Evolutionary conservation across 192 early-diverging fungal species (phyloP).

Genomic region (Backusella luteola): DNA sequence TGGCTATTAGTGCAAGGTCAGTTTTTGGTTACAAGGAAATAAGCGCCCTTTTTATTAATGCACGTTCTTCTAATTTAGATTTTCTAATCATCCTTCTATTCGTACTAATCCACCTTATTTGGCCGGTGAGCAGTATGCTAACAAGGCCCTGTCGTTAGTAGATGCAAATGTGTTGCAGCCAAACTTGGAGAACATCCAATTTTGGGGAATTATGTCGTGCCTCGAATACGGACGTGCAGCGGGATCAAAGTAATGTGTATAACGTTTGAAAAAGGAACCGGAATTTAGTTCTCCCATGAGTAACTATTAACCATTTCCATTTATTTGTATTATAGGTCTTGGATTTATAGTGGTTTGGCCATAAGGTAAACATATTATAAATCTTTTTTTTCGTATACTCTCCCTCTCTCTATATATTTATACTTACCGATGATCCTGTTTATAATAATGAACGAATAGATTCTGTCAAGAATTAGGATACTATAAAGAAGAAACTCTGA

Average conservation of each 20-base stretch:
- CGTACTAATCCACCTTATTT: conserved; percentile 43
- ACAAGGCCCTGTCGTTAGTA: conserved; percentile 37
- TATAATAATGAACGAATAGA: neutral
- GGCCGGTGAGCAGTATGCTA: conserved; percentile 48
- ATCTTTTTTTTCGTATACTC: neutral
- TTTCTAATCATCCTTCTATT: conserved; percentile 43
- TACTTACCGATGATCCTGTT: neutral
- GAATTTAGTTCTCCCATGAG: neutral
- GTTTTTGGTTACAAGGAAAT: too few relatives aligned
- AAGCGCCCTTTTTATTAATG: neutral
- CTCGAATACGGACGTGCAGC: conserved; percentile 33
- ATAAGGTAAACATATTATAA: conserved; percentile 26
- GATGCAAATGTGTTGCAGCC: conserved; percentile 39
- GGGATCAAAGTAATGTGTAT: conserved; percentile 16
- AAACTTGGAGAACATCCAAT: conserved; percentile 46
- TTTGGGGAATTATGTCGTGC: conserved; percentile 32
- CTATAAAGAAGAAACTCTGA: conserved; percentile 42
- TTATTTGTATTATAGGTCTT: conserved; percentile 24
- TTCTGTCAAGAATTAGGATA: conserved; percentile 49
- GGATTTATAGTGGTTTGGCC: conserved; percentile 55
- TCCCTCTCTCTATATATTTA: neutral
- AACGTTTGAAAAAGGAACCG: neutral
- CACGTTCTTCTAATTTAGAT: conserved; percentile 12
- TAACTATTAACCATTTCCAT: neutral
- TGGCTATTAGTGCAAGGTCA: conserved; percentile 46